Evolutionary conservation across 306 rosid species (phyloP).

Genomic region (Oxytropis ochrocephala): DNA sequence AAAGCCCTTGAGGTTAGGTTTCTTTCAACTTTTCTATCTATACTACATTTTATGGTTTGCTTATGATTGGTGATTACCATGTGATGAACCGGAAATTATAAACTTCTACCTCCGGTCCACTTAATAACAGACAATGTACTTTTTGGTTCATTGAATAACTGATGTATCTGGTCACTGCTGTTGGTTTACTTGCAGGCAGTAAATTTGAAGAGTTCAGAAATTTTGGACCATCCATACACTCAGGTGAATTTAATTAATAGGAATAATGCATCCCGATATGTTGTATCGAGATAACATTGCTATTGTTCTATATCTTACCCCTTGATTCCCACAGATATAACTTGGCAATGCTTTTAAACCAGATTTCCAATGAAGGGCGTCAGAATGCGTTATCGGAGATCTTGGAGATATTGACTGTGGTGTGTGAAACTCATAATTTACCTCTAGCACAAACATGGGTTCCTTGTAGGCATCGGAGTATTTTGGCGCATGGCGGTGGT

Average conservation of each 20-base stretch:
- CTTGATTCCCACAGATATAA: conserved; percentile 64
- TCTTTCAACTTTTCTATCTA: conserved; percentile 14
- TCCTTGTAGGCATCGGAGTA: conserved; percentile 86
- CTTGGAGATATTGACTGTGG: conserved; percentile 82
- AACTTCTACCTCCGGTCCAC: no score
- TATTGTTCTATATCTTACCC: conserved; percentile 36
- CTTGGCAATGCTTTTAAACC: conserved; percentile 87
- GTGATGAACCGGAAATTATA: background rate
- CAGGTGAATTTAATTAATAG: conserved; percentile 48
- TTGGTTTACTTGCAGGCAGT: conserved; percentile 70
- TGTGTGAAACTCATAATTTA: conserved; percentile 82
- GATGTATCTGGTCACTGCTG: no score
- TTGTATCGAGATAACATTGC: conserved; percentile 9
- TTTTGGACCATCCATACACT: conserved; percentile 53
- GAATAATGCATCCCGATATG: conserved; percentile 18
- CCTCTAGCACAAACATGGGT: conserved; percentile 99
- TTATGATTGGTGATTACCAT: conserved; percentile 8
- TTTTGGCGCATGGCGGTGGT: conserved; percentile 86
- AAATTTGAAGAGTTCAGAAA: conserved; percentile 71
- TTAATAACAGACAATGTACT: no score
- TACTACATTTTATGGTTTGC: background rate
- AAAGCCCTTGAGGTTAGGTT: conserved; percentile 89
- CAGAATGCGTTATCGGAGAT: conserved; percentile 81
- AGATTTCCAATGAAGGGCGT: conserved; percentile 95
- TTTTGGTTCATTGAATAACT: no score